Percentiles rank a stretch among this genome's conserved stretches.
These are phyloP conservation scores for Schrenkiella parvula DNA, from an alignment of 345 rosid genomes.

Conservation along the genomic window DNA sequence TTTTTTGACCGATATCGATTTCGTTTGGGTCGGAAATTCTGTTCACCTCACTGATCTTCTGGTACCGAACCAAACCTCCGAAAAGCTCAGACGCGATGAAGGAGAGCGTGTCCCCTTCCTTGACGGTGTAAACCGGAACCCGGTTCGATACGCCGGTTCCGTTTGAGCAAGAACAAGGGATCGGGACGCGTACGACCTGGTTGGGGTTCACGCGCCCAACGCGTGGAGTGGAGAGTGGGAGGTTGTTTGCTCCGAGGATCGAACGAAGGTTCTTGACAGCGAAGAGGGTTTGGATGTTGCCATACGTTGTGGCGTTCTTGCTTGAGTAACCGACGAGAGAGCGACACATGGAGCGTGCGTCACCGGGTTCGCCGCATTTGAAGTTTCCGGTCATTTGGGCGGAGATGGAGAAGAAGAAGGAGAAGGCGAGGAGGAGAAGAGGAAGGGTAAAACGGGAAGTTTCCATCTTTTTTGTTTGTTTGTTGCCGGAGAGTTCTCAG, in stretches of 20 bases:
- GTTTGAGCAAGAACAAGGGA: constrained; percentile 58
- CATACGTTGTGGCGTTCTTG: constrained; percentile 47
- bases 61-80: neutral
- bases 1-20: constrained; percentile 35
- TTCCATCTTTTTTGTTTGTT: neutral
- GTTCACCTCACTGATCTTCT: constrained; percentile 39
- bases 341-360: constrained; percentile 26
- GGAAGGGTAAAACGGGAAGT: constrained; percentile 14
- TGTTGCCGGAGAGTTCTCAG: neutral
- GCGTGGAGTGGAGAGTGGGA: constrained; percentile 37
- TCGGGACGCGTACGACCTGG: constrained; percentile 44
- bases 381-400: constrained; percentile 40
- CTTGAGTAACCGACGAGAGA: constrained; percentile 50
- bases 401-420: constrained; percentile 26
- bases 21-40: constrained; percentile 4
- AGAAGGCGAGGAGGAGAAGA: neutral
- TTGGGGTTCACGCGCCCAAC: neutral
- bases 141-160: constrained; percentile 47
- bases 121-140: constrained; percentile 46
- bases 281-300: constrained; percentile 47
- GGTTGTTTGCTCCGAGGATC: constrained; percentile 56
- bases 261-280: constrained; percentile 36
- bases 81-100: neutral
- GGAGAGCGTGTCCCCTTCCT: neutral
- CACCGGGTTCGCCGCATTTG: constrained; percentile 38